Percentiles rank a stretch among this genome's conserved stretches.
Evolutionary conservation across 495 filamentous ascomycete species (phyloP).

Genomic region (Jackrogersella minutella): DNA sequence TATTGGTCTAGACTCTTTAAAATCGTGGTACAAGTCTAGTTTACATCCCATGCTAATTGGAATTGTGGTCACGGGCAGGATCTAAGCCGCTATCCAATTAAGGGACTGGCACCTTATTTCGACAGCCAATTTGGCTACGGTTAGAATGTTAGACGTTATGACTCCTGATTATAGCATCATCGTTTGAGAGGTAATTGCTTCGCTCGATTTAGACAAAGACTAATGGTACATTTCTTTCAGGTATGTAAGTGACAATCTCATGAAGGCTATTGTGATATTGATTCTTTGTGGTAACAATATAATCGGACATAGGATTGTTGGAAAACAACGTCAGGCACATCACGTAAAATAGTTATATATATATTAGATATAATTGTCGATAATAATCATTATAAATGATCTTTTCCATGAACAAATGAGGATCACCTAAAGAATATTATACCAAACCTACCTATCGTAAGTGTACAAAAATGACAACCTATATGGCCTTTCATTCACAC

Average conservation of each 20-base stretch:
- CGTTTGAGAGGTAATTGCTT: neutral
- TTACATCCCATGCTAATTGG: neutral
- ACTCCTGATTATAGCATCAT: too few relatives aligned
- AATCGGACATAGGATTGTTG: neutral
- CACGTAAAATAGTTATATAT: neutral
- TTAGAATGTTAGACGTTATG: too few relatives aligned
- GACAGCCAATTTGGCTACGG: too few relatives aligned
- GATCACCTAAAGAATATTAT: neutral
- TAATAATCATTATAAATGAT: too few relatives aligned
- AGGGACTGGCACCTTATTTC: too few relatives aligned
- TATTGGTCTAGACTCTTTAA: neutral
- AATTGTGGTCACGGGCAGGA: neutral
- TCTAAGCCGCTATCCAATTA: neutral
- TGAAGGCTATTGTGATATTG: neutral
- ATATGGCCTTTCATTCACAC: neutral
- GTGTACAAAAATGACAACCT: neutral
- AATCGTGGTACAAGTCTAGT: neutral
- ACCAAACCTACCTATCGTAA: neutral
- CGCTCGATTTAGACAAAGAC: neutral
- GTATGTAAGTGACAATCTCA: neutral
- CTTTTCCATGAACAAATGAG: too few relatives aligned
- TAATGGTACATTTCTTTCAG: neutral
- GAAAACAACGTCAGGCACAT: neutral
- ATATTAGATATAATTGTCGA: neutral
- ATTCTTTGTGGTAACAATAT: neutral